Evolutionary conservation across 768 basidiomycete genomes (phyloP), one percentile per base, ranked within the genome.

Genomic region (Collybia sp.): DNA sequence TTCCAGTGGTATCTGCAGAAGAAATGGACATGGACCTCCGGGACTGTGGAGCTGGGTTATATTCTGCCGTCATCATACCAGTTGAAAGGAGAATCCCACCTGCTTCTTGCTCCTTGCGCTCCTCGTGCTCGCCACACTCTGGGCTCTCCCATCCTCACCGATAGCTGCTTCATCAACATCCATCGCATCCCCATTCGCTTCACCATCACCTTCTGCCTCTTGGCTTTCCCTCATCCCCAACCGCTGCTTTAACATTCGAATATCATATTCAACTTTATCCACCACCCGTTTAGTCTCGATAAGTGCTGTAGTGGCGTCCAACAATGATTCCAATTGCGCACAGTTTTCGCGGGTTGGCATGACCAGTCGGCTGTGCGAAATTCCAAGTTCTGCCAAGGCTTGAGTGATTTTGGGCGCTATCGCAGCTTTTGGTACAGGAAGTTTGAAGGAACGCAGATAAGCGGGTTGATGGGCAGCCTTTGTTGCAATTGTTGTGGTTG

Each of bases 261-360:
- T 83, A 54, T 98, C 95, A 57, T 88, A 85, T 15, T 95, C 92
- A 3, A 85, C 77, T 59, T 85, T 80, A 61, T 98, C 95, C 34
- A 90, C 79, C 11, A 82, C 69, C 54, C 88, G 85, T 73, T 97
- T 98, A 53, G 82, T 85, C 57, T 97, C 91, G n/a, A 95, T 75
- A 57, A 97, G 65, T 11, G 78, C 72, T 3, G 75, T 76, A 1
- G 89, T 79, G 2, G 86, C 81, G 4, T 85, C 82, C 38, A 94
- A 57, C 12, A 98, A 64, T 12, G 72, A 69, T 50, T 96, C 93
- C 15, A 93, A 71, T 53, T 78, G 79, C 43, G 76, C 71, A 44
- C 84, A 73, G 52, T 93, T 96, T 18, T 83, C 82, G 33, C 82
- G 76, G 2, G 96, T 97, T 13, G 96, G 96, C 93, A 98, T 97